Conservation (phyloP, 257 asterid species). For the Salvia hispanica region DNA sequence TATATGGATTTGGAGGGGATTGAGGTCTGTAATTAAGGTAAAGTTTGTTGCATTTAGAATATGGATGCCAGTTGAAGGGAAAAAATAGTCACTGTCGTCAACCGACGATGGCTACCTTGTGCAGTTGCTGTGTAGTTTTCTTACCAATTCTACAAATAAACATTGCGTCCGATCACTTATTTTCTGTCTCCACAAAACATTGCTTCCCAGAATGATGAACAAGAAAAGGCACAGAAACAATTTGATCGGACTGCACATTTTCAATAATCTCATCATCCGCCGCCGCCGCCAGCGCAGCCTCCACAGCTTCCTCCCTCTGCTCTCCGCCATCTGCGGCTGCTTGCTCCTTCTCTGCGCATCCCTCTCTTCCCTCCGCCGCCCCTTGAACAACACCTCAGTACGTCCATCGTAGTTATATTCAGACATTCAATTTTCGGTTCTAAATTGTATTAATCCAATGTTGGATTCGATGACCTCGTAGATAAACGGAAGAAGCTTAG, state of each 20-base stretch:
- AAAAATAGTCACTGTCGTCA: conserved; percentile 5
- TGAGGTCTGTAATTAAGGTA: background rate
- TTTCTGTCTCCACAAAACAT: conserved; percentile 6
- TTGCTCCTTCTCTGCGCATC: conserved; percentile 44
- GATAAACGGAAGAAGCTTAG: conserved; percentile 49
- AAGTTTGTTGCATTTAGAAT: background rate
- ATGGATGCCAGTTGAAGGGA: background rate
- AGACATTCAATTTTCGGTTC: too few species aligned
- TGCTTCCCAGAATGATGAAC: conserved; percentile 33
- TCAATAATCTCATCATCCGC: conserved; percentile 39
- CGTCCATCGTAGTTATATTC: background rate
- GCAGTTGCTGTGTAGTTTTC: conserved; percentile 23
- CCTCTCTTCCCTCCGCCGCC: conserved; percentile 31
- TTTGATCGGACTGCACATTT: conserved; percentile 39
- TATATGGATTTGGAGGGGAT: too few species aligned
- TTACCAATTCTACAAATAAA: background rate
- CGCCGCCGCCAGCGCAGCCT: conserved; percentile 41
- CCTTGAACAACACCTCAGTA: conserved; percentile 32
- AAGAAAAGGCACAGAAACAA: conserved; percentile 39
- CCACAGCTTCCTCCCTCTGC: conserved; percentile 41
- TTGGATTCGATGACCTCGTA: conserved; percentile 21
- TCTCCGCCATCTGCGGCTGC: conserved; percentile 44
- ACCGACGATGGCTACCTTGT: conserved; percentile 20
- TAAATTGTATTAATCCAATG: too few species aligned
- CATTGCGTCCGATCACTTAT: background rate